Evolutionary conservation across 1,284 basidiomycete species (phyloP), one percentile per base, ranked within the genome.

Genomic region (Hymenochaete sp.): DNA sequence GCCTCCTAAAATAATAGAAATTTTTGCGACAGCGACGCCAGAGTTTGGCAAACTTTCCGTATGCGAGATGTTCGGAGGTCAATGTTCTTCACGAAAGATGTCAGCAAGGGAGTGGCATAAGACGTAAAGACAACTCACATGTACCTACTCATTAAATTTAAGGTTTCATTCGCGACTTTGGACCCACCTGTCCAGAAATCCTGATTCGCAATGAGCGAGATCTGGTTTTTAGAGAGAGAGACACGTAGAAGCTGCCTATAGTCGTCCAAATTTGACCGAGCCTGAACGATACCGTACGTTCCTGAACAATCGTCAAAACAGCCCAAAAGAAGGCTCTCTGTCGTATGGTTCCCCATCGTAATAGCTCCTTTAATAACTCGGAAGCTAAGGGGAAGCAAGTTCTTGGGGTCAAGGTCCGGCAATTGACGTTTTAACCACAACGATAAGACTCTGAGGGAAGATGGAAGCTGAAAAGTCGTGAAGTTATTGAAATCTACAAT

Each of bases 341-440:
- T 93, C 0, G 91, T 87, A 18, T 77, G 66, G 62, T 92, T 95
- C 6, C 92, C 92, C 27, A 82, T 73, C 8, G 86, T 75, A 36
- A 96, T 76, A 9, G 82, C 82, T 13, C 88, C 87, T 42, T 80
- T 86, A 14, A 68, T 67, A 11, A 83, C 70, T 47, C 79, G 73
- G 40, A 95, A 68, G 28, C 88, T 86, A 47, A 93, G 60, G 0
- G 92, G 92, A 6, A 95, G 65, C 10, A 91, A 63, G 56, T 91
- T 85, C 53, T 82, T 84, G 21, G 77, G 75, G 57, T 90, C 79
- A 22, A 89, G 66, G 49, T 70, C 74, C 1, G 83, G 85, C 46
- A 86, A 62, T 53, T 84, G 82, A 14, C 61, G 62, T 47, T 66
- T 68, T 10, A 82, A 48, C 74, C 79, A 81, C 29, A 60, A 54